These are phyloP conservation scores for Diaporthe citrichinensis DNA, from an alignment of 2,329 filamentous ascomycete species.

Conservation along the genomic window DNA sequence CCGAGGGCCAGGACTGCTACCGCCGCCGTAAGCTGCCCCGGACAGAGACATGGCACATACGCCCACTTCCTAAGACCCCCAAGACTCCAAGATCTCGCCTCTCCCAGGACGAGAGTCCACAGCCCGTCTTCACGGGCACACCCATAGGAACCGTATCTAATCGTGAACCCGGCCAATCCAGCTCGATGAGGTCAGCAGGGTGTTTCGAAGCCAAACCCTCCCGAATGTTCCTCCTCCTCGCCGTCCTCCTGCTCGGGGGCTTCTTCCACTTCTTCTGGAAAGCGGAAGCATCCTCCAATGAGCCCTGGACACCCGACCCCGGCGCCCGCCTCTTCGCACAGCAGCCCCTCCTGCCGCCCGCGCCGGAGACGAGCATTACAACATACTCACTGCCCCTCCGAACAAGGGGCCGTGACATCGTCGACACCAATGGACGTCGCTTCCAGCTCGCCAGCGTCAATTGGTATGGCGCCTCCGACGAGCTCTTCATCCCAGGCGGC, in stretches of 20 bases:
- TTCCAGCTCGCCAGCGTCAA: constrained; percentile 77
- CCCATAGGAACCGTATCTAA: neutral
- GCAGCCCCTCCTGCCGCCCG: constrained; percentile 61
- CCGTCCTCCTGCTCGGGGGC: constrained; percentile 54
- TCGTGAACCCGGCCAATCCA: neutral
- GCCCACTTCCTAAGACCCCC: neutral
- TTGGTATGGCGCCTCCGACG: constrained; percentile 80
- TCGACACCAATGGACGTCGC: constrained; percentile 69
- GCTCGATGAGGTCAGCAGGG: constrained; percentile 37
- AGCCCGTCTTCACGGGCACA: neutral
- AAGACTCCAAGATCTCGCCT: neutral
- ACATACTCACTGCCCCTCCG: constrained; percentile 70
- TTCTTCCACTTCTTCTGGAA: constrained; percentile 60
- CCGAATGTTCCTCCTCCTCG: constrained; percentile 56
- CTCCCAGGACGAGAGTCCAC: constrained; percentile 18
- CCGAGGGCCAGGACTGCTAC: constrained; percentile 14
- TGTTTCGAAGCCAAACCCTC: constrained; percentile 37
- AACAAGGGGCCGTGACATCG: constrained; percentile 71
- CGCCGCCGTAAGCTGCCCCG: neutral
- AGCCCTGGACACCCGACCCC: constrained; percentile 65
- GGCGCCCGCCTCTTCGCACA: constrained; percentile 62
- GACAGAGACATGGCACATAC: constrained; percentile 1
- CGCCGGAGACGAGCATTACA: constrained; percentile 58
- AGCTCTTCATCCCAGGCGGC: constrained; percentile 74
- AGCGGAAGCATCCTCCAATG: constrained; percentile 58